A percentile compares a stretch with the other conserved stretches of the same genome.
Conservation (phyloP, 78 protist species). For the Andalucia godoyi region DNA sequence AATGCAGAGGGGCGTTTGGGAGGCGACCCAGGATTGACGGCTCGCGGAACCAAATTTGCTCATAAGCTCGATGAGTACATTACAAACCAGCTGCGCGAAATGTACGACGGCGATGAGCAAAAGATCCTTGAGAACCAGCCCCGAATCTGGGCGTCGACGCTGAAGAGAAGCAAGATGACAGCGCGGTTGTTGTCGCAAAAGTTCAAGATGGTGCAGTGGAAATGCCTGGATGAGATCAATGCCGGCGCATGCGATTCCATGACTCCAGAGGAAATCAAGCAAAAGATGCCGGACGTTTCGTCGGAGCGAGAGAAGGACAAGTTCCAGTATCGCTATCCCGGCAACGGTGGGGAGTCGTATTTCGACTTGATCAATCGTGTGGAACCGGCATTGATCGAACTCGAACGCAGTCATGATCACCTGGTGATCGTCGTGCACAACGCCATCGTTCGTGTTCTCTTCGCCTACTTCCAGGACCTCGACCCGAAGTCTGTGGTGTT, state of each 20-base stretch:
- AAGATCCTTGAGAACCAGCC: background rate
- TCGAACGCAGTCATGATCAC: slow-evolving; percentile 55
- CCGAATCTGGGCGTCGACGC: background rate
- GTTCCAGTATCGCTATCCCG: slow-evolving; percentile 71
- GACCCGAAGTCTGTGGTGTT: no score
- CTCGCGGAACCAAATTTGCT: slow-evolving; percentile 57
- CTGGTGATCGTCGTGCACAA: slow-evolving; percentile 73
- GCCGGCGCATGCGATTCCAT: slow-evolving; percentile 87
- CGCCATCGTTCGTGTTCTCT: slow-evolving; percentile 68
- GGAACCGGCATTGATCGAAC: slow-evolving; percentile 74
- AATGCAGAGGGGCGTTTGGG: slow-evolving; percentile 64
- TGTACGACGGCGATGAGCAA: background rate
- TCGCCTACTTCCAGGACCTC: slow-evolving; percentile 54
- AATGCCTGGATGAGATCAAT: slow-evolving; percentile 79
- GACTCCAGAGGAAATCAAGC: slow-evolving; percentile 72
- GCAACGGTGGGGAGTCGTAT: slow-evolving; percentile 86
- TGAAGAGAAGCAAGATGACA: background rate
- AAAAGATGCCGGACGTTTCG: slow-evolving; percentile 47
- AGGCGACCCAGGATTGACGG: slow-evolving; percentile 74
- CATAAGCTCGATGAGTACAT: slow-evolving; percentile 35
- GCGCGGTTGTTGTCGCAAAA: background rate
- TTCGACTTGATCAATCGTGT: slow-evolving; percentile 65
- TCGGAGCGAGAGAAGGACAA: slow-evolving; percentile 53
- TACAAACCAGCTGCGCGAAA: slow-evolving; percentile 15
- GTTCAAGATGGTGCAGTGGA: slow-evolving; percentile 18